Evolutionary conservation across 805 yeast species (phyloP).

Genomic region (Wickerhamomyces ciferrii): DNA sequence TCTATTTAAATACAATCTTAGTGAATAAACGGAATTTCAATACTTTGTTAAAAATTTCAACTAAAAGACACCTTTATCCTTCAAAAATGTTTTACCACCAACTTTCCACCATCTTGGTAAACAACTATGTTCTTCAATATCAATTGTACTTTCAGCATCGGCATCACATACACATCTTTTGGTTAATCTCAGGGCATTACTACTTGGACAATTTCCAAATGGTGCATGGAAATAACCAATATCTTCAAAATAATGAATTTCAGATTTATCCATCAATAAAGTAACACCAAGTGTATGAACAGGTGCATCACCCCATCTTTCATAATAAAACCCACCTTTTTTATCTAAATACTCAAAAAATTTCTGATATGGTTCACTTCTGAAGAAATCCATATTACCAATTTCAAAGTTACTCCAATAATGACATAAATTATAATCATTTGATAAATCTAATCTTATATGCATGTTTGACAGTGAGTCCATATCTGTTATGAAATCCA

Average conservation of each 20-base stretch:
- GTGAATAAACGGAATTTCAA: no score
- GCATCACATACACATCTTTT: conserved; percentile 64
- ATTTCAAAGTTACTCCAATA: conserved; percentile 88
- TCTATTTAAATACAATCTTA: no score
- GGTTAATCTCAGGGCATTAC: conserved; percentile 39
- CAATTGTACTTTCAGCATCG: conserved; percentile 34
- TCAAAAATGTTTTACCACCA: conserved; percentile 51
- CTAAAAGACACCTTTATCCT: conserved; percentile 25
- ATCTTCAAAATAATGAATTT: conserved; percentile 75
- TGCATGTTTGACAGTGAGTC: conserved; percentile 29
- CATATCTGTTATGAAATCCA: conserved; percentile 51
- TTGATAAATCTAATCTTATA: conserved; percentile 27
- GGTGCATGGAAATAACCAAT: conserved; percentile 78
- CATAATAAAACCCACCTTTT: conserved; percentile 76
- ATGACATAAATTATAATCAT: conserved; percentile 75
- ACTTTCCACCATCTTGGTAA: conserved; percentile 77
- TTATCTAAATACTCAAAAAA: conserved; percentile 62
- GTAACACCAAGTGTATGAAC: conserved; percentile 73
- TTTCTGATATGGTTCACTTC: conserved; percentile 54
- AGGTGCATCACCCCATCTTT: conserved; percentile 96
- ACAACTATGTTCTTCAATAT: conserved; percentile 51
- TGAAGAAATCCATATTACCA: conserved; percentile 64
- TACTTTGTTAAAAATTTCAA: not conserved
- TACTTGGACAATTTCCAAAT: conserved; percentile 56
- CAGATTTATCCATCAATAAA: conserved; percentile 48